Evolutionary conservation across 192 early-diverging fungal genomes (phyloP).

Genomic region (Geranomyces variabilis): DNA sequence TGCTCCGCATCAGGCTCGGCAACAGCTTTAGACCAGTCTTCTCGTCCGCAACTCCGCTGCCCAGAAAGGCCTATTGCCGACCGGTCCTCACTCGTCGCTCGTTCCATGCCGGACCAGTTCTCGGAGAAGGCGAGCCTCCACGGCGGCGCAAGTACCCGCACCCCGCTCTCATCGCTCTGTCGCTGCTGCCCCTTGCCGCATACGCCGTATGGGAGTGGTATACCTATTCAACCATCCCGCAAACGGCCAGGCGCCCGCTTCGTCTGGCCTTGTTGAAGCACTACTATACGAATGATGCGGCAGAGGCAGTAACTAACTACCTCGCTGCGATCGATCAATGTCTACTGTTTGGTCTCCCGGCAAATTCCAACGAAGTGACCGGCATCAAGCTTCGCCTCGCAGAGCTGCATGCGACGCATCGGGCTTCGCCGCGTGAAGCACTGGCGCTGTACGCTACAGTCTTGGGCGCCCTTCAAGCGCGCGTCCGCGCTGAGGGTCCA

Average conservation of each 20-base stretch:
- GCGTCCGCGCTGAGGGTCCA: not conserved
- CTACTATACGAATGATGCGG: slow-evolving; percentile 19
- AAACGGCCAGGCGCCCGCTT: not conserved
- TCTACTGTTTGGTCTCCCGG: slow-evolving; percentile 5
- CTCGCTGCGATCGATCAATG: slow-evolving; percentile 13
- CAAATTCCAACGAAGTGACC: slow-evolving; percentile 9
- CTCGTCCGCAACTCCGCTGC: too few relatives aligned
- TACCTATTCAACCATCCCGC: slow-evolving; percentile 11
- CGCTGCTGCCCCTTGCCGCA: not conserved
- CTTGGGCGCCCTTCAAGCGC: not conserved
- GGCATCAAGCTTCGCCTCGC: slow-evolving; percentile 33
- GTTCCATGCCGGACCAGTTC: too few relatives aligned
- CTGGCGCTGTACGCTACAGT: slow-evolving; percentile 9
- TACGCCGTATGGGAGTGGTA: slow-evolving; percentile 3
- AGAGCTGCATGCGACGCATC: slow-evolving; percentile 26
- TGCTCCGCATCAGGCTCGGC: too few relatives aligned
- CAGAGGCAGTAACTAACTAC: slow-evolving; percentile 1
- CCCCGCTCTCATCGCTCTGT: not conserved
- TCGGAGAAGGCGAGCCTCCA: too few relatives aligned
- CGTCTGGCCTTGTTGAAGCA: slow-evolving; percentile 12
- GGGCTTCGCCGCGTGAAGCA: slow-evolving; percentile 5
- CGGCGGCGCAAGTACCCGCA: not conserved
- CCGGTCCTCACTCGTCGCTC: too few relatives aligned
- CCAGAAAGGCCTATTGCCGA: too few relatives aligned
- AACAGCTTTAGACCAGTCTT: too few relatives aligned